Evolutionary conservation across 2,329 filamentous ascomycete species (phyloP).

Genomic region (Nannizziopsis arthrosporioides): DNA sequence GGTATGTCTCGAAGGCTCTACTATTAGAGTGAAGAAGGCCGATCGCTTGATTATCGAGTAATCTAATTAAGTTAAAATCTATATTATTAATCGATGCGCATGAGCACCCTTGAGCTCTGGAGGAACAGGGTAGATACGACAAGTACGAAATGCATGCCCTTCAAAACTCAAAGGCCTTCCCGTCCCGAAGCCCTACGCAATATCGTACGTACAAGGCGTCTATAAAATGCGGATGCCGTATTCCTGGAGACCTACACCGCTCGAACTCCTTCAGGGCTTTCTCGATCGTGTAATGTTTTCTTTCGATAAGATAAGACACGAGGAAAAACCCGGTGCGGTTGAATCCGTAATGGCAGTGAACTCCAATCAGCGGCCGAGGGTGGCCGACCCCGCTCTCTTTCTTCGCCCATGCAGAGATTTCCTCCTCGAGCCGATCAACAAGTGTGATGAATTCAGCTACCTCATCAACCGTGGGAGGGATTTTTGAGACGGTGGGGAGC

Average conservation of each 20-base stretch:
- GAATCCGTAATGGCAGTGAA: slow-evolving; percentile 94
- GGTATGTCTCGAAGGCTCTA: background rate
- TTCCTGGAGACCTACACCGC: slow-evolving; percentile 61
- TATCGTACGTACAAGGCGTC: slow-evolving; percentile 76
- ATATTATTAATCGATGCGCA: background rate
- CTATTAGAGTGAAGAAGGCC: background rate
- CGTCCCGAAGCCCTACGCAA: slow-evolving; percentile 37
- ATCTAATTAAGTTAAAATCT: background rate
- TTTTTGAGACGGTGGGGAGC: slow-evolving; percentile 82
- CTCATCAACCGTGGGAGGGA: slow-evolving; percentile 59
- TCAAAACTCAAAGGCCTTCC: background rate
- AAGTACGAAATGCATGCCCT: no score
- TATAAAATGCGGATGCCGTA: slow-evolving; percentile 79
- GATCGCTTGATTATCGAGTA: no score
- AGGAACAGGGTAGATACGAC: background rate
- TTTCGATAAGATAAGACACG: slow-evolving; percentile 79
- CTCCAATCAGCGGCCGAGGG: slow-evolving; percentile 51
- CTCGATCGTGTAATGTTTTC: slow-evolving; percentile 57
- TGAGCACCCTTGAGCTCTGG: background rate
- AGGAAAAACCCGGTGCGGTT: slow-evolving; percentile 90
- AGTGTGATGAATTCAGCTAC: slow-evolving; percentile 48
- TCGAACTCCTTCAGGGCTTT: slow-evolving; percentile 72
- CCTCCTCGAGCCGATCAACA: slow-evolving; percentile 48
- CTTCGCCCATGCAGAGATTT: slow-evolving; percentile 40
- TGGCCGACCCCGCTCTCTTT: slow-evolving; percentile 31